Evolutionary conservation across 805 yeast species (phyloP), one percentile per base, ranked within the genome.

Genomic region (Metschnikowia proteae): DNA sequence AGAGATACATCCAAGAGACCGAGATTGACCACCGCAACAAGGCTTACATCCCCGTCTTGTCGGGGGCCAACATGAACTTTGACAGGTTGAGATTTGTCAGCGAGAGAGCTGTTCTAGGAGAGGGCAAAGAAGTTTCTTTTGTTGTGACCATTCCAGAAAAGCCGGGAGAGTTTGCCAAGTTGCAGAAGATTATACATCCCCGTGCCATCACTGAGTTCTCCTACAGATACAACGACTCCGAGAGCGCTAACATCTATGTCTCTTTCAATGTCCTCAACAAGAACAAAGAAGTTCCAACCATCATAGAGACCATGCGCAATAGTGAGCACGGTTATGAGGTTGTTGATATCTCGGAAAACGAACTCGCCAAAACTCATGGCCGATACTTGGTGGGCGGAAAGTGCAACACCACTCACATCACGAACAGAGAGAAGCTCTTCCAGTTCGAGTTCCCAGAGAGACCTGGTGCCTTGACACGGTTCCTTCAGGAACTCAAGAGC

Each of bases 61-160:
- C 96, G 22, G 99, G 99, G 50, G 99, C 99, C 32, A 94, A 94
- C 69, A 91, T 94, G 96, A 92, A 95, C 72, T 94, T 94, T 64
- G 99, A 92, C 68, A 80, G 99, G 60, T 76, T 94, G 60, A 79
- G 99, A 65, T 94, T 94, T 67, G 97, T 94, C 22, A 82, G 96
- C 50, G 99, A 94, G 68, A 84, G 99, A 68, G 97, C 99, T 10
- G 95, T 88, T 45, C 77, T 94, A n/a, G 99, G 99, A 70, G 98
- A 92, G 66, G 99, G 98, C 48, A 88, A 85, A 58, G 99, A 94
- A 72, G 96, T 89, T 5, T 92, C 95, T 60, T 75, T 94, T 76
- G 81, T 87, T 41, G 89, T 91, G 13, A 84, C 89, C 38, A 89
- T 94, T 55, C 97, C 98, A 25, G 99, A 94, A 66, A 70, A 74